These are phyloP conservation scores for Warburgia ugandensis DNA, from an alignment of 164 flowering plant genomes.

Conservation along the genomic window DNA sequence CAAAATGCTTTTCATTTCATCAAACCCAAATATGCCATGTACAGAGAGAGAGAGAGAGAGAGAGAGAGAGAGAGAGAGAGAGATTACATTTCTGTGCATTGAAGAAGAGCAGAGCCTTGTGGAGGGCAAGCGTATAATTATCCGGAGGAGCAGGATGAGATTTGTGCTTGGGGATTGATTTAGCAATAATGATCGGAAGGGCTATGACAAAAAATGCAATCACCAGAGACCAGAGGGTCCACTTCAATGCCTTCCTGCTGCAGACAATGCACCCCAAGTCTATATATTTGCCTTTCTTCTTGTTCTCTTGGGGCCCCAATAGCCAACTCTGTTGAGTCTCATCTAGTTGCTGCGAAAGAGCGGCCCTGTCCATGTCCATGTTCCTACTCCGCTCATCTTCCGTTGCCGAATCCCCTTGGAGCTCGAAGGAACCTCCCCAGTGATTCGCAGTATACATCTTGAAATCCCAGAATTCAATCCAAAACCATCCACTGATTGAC, in stretches of 20 bases:
- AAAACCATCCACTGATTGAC: too few species aligned
- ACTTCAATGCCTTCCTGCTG: conserved; percentile 46
- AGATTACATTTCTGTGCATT: conserved; percentile 80
- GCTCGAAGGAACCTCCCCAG: conserved; percentile 77
- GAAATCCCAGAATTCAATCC: too few species aligned
- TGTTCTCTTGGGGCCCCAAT: conserved; percentile 30
- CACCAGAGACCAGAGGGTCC: conserved; percentile 30
- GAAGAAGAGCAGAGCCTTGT: conserved; percentile 74
- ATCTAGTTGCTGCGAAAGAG: conserved; percentile 32
- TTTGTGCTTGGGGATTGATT: conserved; percentile 48
- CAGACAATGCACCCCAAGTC: conserved; percentile 69
- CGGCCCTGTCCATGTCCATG: conserved; percentile 46
- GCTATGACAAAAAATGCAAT: conserved; percentile 48
- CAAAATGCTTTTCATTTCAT: too few species aligned
- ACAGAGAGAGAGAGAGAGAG: too few species aligned
- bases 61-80: neutral
- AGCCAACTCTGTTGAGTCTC: conserved; percentile 80
- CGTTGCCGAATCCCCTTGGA: conserved; percentile 21
- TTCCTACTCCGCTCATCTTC: conserved; percentile 30
- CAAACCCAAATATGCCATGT: too few species aligned
- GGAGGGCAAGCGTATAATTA: conserved; percentile 67
- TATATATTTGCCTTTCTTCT: conserved; percentile 57
- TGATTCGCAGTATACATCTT: conserved; percentile 47
- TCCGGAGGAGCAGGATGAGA: conserved; percentile 41
- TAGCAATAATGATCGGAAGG: conserved; percentile 52